phyloP scores from a whole-genome alignment of 106 monocot species.

The Triglochin maritima region DNA sequence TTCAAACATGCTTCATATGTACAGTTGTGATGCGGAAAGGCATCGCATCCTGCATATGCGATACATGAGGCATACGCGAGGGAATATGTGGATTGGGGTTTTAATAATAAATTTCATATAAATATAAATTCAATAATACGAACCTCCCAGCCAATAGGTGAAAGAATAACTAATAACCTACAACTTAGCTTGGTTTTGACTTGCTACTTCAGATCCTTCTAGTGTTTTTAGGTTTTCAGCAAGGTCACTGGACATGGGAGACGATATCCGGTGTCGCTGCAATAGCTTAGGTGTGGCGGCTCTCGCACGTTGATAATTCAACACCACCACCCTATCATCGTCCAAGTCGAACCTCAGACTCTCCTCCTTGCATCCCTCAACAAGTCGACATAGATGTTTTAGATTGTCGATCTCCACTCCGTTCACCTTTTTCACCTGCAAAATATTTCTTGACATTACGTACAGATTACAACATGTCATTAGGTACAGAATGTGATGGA shows the following conservation, averaged over 20 bases:
- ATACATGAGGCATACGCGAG: too few relatives aligned
- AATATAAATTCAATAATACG: too few relatives aligned
- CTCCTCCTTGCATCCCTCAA: constrained; percentile 58
- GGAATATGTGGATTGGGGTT: too few relatives aligned
- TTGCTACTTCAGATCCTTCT: constrained; percentile 17
- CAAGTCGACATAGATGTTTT: constrained; percentile 67
- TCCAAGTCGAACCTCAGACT: constrained; percentile 87
- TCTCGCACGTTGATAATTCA: constrained; percentile 59
- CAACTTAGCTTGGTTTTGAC: constrained; percentile 2
- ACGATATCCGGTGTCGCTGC: constrained; percentile 73
- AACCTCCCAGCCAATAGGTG: too few relatives aligned
- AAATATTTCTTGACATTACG: neutral
- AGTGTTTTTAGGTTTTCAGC: constrained; percentile 18
- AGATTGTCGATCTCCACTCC: constrained; percentile 72
- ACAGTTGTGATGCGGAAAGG: neutral
- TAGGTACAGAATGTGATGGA: too few relatives aligned
- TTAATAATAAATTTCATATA: too few relatives aligned
- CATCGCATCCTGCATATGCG: constrained; percentile 18
- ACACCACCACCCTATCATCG: constrained; percentile 79
- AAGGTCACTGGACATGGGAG: constrained; percentile 67
- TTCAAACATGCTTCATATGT: too few relatives aligned
- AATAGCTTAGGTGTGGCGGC: constrained; percentile 71
- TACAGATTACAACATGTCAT: neutral
- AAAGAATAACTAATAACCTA: too few relatives aligned
- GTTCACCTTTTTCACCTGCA: constrained; percentile 92